Base-by-base conservation (phyloP, 2,329 filamentous ascomycete genomes). In the Neoscytalidium dimidiatum region DNA sequence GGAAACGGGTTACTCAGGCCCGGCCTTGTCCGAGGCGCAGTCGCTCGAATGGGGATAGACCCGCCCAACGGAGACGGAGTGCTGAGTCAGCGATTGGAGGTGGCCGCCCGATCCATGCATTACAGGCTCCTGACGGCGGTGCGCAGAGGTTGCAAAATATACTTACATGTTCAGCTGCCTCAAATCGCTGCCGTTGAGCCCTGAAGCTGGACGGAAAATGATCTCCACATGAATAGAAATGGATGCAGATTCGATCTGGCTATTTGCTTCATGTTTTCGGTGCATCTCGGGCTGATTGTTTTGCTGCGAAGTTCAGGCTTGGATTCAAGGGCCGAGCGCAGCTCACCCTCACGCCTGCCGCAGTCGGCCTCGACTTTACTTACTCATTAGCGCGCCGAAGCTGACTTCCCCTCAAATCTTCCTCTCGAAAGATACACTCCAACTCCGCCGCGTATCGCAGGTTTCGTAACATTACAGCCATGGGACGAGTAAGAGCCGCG, bases 341-440 rank as follows among this genome's bases (percentile, higher is more conserved):
- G 29, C n/a, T 5, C n/a, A n/a, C 3, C 21, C 52, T 9, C 35
- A 19, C 33, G 52, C 21, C 33, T 28, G 13, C 19, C 31, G 31
- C n/a, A 17, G 33, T 21, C 53, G 53, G 53, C 41, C 56, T 19
- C 11, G 38, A 46, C 41, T 60, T 60, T 35, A 28, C 26, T 33
- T 46, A 33, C 38, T 46, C 56, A 33, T 9, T 28, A 31, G 56
- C 56, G 38, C 11, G 26, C 8, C 26, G 13, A 23, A 26, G 56
- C 56, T 60, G 56, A 60, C 56, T 60, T 60, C 56, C 56, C 56
- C 56, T 60, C 56, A 48, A 60, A 60, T 60, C 56, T 60, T 60
- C 56, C 41, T 29, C 56, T 58, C 53, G 56, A 60, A 60, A 46
- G 56, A 60, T 60, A 60, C 56, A 60, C 56, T 60, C 38, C 56